Percentiles rank a stretch among this genome's conserved stretches.
phyloP scores from a whole-genome alignment of 73 alveolate species.

The Blepharisma stoltei region DNA sequence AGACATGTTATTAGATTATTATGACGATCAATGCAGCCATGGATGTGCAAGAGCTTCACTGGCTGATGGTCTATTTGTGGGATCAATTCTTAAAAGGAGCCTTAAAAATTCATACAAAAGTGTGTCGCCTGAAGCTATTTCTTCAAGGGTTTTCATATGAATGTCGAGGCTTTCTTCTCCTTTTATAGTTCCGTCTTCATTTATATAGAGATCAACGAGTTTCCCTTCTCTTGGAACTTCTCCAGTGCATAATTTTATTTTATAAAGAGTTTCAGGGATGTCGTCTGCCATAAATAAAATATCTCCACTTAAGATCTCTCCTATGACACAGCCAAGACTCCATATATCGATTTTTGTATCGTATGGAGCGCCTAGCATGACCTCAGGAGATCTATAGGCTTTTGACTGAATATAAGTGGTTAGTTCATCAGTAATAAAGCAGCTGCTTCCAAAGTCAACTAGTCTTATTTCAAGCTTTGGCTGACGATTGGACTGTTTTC shows the following conservation, averaged over 20 bases:
- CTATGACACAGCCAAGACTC: slow-evolving; percentile 38
- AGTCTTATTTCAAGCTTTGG: slow-evolving; percentile 15
- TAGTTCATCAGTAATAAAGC: slow-evolving; percentile 10
- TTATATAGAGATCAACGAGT: neutral
- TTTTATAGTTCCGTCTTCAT: neutral
- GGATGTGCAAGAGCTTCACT: slow-evolving; percentile 1
- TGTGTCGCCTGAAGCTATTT: neutral
- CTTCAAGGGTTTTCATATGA: neutral
- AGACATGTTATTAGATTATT: too few relatives aligned
- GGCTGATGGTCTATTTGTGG: slow-evolving; percentile 8
- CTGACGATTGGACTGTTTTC: slow-evolving; percentile 3
- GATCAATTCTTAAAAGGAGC: neutral
- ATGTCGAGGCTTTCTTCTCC: neutral
- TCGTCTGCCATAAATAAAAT: neutral
- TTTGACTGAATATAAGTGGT: slow-evolving; percentile 23
- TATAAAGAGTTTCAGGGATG: neutral
- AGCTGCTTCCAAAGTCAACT: slow-evolving; percentile 32
- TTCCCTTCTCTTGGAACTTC: slow-evolving; percentile 18
- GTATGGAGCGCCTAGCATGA: slow-evolving; percentile 81
- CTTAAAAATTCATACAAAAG: neutral
- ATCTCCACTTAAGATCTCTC: slow-evolving; percentile 24
- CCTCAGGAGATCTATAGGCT: slow-evolving; percentile 43
- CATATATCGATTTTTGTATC: slow-evolving; percentile 90
- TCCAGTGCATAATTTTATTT: neutral
- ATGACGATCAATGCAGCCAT: too few relatives aligned